A percentile compares a stretch with the other conserved stretches of the same genome.
Evolutionary conservation across 2,329 filamentous ascomycete genomes (phyloP).

Genomic region (Knufia petricola): DNA sequence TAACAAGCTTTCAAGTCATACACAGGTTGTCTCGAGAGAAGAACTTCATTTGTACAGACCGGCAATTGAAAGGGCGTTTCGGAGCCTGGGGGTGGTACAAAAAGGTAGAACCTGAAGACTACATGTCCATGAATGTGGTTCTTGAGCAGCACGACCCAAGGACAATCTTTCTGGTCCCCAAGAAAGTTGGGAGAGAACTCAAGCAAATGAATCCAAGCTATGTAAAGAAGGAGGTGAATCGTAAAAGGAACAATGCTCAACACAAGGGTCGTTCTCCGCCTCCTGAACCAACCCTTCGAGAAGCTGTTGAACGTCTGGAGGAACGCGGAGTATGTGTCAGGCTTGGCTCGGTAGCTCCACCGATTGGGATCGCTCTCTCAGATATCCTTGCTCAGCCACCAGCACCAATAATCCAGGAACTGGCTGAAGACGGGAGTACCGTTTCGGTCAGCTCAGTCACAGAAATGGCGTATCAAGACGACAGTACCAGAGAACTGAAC

Average conservation of each 20-base stretch:
- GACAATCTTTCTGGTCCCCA: neutral
- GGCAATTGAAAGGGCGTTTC: slow-evolving; percentile 18
- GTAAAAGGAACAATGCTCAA: neutral
- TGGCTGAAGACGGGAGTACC: neutral
- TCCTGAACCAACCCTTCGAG: neutral
- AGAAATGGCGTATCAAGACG: neutral
- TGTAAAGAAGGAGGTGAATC: neutral
- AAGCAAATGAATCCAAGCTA: neutral
- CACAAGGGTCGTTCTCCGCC: neutral
- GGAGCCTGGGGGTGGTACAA: slow-evolving; percentile 16
- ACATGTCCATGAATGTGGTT: slow-evolving; percentile 4
- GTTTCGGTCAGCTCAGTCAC: neutral
- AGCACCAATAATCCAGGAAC: neutral
- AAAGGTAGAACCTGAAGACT: slow-evolving; percentile 14
- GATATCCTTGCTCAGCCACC: neutral
- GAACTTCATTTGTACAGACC: no score
- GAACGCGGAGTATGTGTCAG: neutral
- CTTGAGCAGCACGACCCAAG: neutral
- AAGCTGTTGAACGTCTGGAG: neutral
- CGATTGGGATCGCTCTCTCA: neutral
- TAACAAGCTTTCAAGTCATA: slow-evolving; percentile 11
- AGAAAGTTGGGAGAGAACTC: neutral
- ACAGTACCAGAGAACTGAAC: neutral
- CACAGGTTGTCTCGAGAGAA: neutral
- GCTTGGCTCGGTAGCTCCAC: neutral